phyloP scores from a whole-genome alignment of 371 early-diverging fungal species.

The Mucor indicus region DNA sequence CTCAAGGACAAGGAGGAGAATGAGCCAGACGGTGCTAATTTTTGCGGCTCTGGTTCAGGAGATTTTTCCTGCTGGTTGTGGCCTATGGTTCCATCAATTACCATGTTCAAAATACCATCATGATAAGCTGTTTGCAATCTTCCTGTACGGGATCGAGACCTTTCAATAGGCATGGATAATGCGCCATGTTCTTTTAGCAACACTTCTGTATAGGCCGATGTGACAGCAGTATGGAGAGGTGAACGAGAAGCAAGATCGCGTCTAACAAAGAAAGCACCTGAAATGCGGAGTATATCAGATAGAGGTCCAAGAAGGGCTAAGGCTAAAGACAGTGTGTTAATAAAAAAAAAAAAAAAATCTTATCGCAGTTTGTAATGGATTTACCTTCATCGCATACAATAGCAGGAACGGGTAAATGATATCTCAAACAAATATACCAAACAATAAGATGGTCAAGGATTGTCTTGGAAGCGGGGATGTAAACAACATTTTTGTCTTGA shows the following conservation, averaged over 20 bases:
- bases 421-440: constrained; percentile 48
- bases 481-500: constrained; percentile 42
- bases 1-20: neutral
- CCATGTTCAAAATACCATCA: constrained; percentile 46
- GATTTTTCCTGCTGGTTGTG: constrained; percentile 27
- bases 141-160: constrained; percentile 47
- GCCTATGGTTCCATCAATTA: constrained; percentile 39
- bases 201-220: constrained; percentile 45
- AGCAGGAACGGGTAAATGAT: constrained; percentile 47
- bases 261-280: constrained; percentile 47
- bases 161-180: constrained; percentile 41
- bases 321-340: constrained; percentile 20
- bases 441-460: constrained; percentile 40
- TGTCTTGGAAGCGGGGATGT: constrained; percentile 48
- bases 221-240: constrained; percentile 41
- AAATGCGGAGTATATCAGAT: constrained; percentile 44
- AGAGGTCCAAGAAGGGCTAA: constrained; percentile 44
- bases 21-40: too few relatives aligned
- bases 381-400: constrained; percentile 47
- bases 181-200: constrained; percentile 46
- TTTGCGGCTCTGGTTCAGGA: neutral
- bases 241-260: constrained; percentile 39
- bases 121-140: constrained; percentile 35
- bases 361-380: too few relatives aligned
- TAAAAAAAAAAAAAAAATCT: too few relatives aligned